Evolutionary conservation across 2,329 filamentous ascomycete species (phyloP).

Genomic region (Sporothrix mexicana): DNA sequence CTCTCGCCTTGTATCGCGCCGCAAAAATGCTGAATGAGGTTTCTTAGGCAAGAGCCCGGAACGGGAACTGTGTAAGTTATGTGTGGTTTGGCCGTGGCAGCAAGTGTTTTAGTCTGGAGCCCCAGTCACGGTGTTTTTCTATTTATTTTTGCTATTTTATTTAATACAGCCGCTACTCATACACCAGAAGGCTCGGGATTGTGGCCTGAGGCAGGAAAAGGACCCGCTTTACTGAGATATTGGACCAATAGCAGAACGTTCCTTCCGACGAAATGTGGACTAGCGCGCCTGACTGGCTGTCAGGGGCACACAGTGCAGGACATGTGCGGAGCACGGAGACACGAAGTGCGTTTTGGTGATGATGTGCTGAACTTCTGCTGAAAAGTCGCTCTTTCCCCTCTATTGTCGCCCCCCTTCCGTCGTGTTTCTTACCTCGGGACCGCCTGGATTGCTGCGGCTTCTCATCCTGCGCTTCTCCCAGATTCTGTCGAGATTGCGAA

Average conservation of each 20-base stretch:
- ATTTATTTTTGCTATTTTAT: constrained; percentile 26
- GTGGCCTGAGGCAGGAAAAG: background rate
- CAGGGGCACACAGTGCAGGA: constrained; percentile 26
- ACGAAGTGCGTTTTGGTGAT: constrained; percentile 23
- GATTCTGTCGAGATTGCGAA: constrained; percentile 26
- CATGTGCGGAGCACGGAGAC: constrained; percentile 15
- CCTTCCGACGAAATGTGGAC: background rate
- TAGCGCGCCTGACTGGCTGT: constrained; percentile 1
- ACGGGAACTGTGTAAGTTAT: constrained; percentile 30
- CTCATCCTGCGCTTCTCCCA: background rate
- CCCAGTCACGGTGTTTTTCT: constrained; percentile 11
- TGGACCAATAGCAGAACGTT: background rate
- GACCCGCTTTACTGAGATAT: background rate
- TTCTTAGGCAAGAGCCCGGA: constrained; percentile 28
- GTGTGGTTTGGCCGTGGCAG: constrained; percentile 27
- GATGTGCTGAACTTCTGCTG: constrained; percentile 20
- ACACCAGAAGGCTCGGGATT: background rate
- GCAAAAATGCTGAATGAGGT: constrained; percentile 29
- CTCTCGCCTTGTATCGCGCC: constrained; percentile 22
- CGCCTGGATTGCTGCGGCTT: constrained; percentile 7
- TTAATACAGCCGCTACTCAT: background rate
- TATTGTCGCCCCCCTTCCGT: constrained; percentile 1
- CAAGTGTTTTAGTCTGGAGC: constrained; percentile 21
- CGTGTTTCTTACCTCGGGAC: background rate
- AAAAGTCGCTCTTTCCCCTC: background rate